Evolutionary conservation across 371 early-diverging fungal species (phyloP).

Genomic region (Rhizopus stolonifer): DNA sequence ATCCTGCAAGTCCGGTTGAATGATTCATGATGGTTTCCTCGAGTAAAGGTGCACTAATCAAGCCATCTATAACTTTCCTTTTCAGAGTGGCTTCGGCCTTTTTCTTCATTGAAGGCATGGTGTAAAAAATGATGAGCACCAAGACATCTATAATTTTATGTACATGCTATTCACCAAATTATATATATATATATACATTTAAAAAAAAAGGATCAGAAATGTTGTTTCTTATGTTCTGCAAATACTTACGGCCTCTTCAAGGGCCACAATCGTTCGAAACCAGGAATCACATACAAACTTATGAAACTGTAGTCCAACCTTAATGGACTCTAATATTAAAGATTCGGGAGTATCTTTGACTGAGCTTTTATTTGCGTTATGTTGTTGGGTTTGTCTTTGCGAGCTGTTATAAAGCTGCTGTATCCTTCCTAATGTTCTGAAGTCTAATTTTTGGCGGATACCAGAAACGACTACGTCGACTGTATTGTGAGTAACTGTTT

Average conservation of each 20-base stretch:
- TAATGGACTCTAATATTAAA: conserved; percentile 68
- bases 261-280: conserved; percentile 60
- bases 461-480: conserved; percentile 44
- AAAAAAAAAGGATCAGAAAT: no score
- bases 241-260: conserved; percentile 33
- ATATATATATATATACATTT: no score
- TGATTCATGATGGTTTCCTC: conserved; percentile 55
- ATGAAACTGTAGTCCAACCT: conserved; percentile 65
- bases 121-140: conserved; percentile 67
- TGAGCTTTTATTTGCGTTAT: neutral
- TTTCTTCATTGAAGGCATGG: conserved; percentile 63
- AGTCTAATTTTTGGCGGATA: conserved; percentile 59
- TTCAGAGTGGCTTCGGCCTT: conserved; percentile 61
- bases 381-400: neutral
- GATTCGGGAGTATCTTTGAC: conserved; percentile 50
- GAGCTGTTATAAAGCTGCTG: conserved; percentile 16
- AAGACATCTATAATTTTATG: conserved; percentile 65
- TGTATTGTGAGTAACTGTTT: conserved; percentile 55
- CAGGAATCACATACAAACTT: conserved; percentile 73
- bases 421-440: conserved; percentile 49
- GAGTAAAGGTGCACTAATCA: conserved; percentile 49
- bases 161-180: conserved; percentile 31
- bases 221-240: neutral
- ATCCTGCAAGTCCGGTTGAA: conserved; percentile 52
- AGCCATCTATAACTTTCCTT: conserved; percentile 56